phyloP scores from a whole-genome alignment of 768 basidiomycete species.

The Boletus rubroflammeus region DNA sequence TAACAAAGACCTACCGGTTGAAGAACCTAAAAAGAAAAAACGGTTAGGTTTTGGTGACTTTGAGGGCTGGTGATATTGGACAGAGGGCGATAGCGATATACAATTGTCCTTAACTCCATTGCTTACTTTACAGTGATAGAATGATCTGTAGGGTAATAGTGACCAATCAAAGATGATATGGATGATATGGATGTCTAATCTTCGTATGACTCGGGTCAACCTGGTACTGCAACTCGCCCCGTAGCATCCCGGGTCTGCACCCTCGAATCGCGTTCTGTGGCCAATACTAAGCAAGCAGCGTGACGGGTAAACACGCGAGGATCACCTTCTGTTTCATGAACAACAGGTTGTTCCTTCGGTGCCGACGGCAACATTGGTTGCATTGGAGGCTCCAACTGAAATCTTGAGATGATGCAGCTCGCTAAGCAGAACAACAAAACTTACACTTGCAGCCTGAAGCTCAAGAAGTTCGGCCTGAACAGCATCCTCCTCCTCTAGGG shows the following conservation, averaged over 20 bases:
- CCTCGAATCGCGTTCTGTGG: conserved; percentile 1
- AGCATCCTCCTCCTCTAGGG: conserved; percentile 88
- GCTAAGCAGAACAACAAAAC: conserved; percentile 21
- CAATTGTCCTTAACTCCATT: neutral
- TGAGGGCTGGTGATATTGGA: conserved; percentile 60
- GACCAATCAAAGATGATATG: too few relatives aligned
- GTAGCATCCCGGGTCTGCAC: neutral
- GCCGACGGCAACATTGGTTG: conserved; percentile 49
- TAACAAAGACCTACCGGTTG: conserved; percentile 18
- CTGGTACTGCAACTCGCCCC: conserved; percentile 19
- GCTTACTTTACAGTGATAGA: conserved; percentile 10
- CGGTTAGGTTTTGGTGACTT: conserved; percentile 91
- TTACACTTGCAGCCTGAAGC: conserved; percentile 62
- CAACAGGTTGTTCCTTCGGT: conserved; percentile 45
- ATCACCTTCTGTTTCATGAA: conserved; percentile 33
- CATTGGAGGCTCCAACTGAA: conserved; percentile 30
- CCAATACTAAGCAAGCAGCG: conserved; percentile 1
- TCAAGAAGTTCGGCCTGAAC: conserved; percentile 79
- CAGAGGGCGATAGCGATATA: neutral
- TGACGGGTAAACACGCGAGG: neutral
- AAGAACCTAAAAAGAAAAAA: conserved; percentile 74
- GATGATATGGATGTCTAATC: neutral
- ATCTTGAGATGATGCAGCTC: neutral
- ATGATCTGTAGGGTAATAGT: conserved; percentile 8
- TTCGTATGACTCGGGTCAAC: conserved; percentile 14